Evolutionary conservation across 2,329 filamentous ascomycete genomes (phyloP).

Genomic region (Akanthomyces dipterigenus): DNA sequence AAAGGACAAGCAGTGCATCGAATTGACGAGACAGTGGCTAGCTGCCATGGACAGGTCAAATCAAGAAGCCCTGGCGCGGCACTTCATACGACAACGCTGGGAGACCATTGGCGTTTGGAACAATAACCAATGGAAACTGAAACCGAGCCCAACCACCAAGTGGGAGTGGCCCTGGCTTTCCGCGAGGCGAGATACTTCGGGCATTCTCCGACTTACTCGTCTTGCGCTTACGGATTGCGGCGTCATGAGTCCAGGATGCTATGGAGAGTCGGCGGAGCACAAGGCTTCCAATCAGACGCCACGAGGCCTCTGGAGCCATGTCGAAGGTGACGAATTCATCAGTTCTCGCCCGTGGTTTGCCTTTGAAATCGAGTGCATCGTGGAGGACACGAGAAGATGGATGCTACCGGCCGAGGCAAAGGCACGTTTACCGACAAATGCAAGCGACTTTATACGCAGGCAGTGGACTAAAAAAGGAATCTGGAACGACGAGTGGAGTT

Average conservation of each 20-base stretch:
- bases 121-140: not conserved
- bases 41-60: not conserved
- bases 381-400: not conserved
- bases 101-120: not conserved
- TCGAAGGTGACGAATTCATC: not conserved
- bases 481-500: not conserved
- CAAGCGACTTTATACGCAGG: not conserved
- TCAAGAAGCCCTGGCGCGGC: not conserved
- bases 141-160: not conserved
- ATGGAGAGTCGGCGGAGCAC: not conserved
- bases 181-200: not conserved
- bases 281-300: not conserved
- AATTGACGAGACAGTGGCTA: not conserved
- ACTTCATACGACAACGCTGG: not conserved
- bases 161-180: not conserved
- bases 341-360: not conserved
- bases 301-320: not conserved
- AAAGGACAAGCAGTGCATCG: not conserved
- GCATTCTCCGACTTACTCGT: not conserved
- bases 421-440: not conserved
- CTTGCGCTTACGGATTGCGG: not conserved
- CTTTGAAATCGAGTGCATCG: conserved; percentile 4
- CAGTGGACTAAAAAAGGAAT: not conserved
- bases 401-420: not conserved
- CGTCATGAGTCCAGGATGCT: not conserved